Percentiles rank a stretch among this genome's conserved stretches.
Conservation (phyloP, 371 early-diverging fungal species). For the Nematocida ausubeli region DNA sequence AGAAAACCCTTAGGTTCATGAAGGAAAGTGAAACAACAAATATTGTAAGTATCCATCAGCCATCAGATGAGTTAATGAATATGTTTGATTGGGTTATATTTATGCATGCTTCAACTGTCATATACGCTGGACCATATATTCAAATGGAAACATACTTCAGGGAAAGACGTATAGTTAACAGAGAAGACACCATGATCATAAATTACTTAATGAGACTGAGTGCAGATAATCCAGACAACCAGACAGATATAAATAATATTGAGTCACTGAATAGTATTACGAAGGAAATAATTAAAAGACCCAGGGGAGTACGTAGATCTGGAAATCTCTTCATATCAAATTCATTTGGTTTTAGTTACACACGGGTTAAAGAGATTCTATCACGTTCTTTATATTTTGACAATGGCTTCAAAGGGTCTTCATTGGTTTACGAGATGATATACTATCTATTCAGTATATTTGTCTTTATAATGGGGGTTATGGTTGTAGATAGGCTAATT, state of each 20-base stretch:
- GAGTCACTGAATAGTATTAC: not conserved
- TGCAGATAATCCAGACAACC: constrained; percentile 8
- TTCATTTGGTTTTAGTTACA: not conserved
- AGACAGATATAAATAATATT: not conserved
- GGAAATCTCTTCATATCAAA: constrained; percentile 2
- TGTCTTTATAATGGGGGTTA: not conserved
- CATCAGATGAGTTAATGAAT: constrained; percentile 44
- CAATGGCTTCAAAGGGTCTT: constrained; percentile 1
- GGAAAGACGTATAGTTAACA: not conserved
- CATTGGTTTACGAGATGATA: not conserved
- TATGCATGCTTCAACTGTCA: constrained; percentile 65
- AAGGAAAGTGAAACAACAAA: constrained; percentile 56
- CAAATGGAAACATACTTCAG: not conserved
- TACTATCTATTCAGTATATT: not conserved
- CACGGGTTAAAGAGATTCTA: not conserved
- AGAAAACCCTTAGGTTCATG: constrained; percentile 69
- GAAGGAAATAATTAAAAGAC: not conserved
- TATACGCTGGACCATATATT: constrained; percentile 60
- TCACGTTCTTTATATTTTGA: constrained; percentile 32
- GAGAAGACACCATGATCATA: not conserved
- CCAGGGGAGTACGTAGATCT: not conserved
- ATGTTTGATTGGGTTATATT: constrained; percentile 70
- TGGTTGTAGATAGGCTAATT: not conserved
- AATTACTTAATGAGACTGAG: constrained; percentile 15
- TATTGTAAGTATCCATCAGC: constrained; percentile 11